Percentiles rank a stretch among this genome's conserved stretches.
Evolutionary conservation across 495 filamentous ascomycete genomes (phyloP).

Genomic region (Oidiodendron maius): DNA sequence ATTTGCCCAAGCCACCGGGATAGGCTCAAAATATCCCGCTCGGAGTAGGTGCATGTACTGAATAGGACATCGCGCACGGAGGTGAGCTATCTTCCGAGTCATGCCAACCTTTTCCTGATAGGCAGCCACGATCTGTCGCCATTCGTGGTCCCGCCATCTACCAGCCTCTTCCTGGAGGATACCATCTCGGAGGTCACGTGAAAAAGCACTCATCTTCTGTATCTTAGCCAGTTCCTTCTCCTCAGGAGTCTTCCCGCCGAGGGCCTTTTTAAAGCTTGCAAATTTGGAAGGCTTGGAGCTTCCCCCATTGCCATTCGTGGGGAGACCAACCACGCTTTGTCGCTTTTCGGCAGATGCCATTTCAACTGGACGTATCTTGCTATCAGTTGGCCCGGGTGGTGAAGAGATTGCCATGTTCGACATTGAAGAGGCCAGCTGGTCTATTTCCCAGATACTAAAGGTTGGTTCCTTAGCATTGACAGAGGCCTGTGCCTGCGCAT

Average conservation of each 20-base stretch:
- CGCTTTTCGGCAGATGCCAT: conserved; percentile 7
- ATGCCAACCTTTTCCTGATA: conserved; percentile 40
- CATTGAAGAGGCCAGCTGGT: conserved; percentile 19
- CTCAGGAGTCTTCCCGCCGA: conserved; percentile 33
- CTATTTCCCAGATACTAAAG: conserved; percentile 33
- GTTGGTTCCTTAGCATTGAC: conserved; percentile 32
- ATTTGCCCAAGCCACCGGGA: conserved; percentile 37
- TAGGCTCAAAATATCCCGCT: conserved; percentile 45
- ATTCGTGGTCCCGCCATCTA: conserved; percentile 3
- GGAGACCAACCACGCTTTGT: conserved; percentile 14
- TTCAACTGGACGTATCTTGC: conserved; percentile 4
- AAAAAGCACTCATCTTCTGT: conserved; percentile 3
- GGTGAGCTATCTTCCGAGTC: conserved; percentile 30
- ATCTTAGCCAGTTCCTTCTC: conserved; percentile 26
- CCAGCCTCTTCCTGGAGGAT: conserved; percentile 12
- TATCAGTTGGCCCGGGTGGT: conserved; percentile 4
- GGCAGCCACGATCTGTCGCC: conserved; percentile 28
- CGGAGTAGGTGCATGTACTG: conserved; percentile 42
- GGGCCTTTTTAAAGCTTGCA: conserved; percentile 28
- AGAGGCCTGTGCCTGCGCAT: conserved; percentile 29
- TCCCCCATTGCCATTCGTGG: conserved; percentile 4
- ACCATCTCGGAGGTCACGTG: conserved; percentile 21
- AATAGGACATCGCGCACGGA: conserved; percentile 30
- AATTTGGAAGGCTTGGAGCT: conserved; percentile 25
- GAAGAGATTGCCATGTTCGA: conserved; percentile 18